These are phyloP conservation scores for Russula vinacea DNA, from an alignment of 768 basidiomycete genomes.

Conservation along the genomic window DNA sequence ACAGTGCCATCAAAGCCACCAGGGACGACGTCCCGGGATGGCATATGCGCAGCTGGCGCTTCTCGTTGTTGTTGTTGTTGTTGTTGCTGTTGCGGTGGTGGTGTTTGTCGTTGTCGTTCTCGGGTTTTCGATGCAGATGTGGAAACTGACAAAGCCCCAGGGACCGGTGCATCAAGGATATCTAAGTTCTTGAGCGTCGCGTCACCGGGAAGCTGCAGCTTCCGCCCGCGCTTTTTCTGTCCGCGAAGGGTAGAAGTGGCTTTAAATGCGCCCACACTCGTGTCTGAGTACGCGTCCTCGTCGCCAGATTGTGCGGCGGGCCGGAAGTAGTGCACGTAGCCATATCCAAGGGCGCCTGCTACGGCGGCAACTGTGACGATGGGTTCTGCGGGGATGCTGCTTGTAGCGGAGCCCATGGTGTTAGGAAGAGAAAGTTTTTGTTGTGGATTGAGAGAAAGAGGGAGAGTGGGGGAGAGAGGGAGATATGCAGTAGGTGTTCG, in stretches of 20 bases:
- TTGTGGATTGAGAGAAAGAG: not conserved
- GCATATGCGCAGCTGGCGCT: slow-evolving; percentile 38
- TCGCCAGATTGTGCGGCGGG: slow-evolving; percentile 1
- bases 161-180: slow-evolving; percentile 7
- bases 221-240: slow-evolving; percentile 37
- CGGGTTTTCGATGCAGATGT: slow-evolving; percentile 34
- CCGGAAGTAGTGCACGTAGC: slow-evolving; percentile 36
- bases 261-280: not conserved
- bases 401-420: slow-evolving; percentile 48
- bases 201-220: slow-evolving; percentile 25
- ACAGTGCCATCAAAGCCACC: slow-evolving; percentile 43
- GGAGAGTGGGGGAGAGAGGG: not conserved
- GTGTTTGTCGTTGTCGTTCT: slow-evolving; percentile 11
- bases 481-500: not conserved
- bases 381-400: slow-evolving; percentile 42
- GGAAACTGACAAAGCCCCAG: slow-evolving; percentile 10
- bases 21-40: slow-evolving; percentile 44
- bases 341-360: slow-evolving; percentile 43
- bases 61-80: not conserved
- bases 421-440: slow-evolving; percentile 4
- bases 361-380: slow-evolving; percentile 41
- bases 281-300: not conserved
- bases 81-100: slow-evolving; percentile 20
- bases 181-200: slow-evolving; percentile 23
- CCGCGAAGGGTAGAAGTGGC: slow-evolving; percentile 24